These are phyloP conservation scores for Closterium sp. DNA, from an alignment of 139 green algal species.

Conservation along the genomic window DNA sequence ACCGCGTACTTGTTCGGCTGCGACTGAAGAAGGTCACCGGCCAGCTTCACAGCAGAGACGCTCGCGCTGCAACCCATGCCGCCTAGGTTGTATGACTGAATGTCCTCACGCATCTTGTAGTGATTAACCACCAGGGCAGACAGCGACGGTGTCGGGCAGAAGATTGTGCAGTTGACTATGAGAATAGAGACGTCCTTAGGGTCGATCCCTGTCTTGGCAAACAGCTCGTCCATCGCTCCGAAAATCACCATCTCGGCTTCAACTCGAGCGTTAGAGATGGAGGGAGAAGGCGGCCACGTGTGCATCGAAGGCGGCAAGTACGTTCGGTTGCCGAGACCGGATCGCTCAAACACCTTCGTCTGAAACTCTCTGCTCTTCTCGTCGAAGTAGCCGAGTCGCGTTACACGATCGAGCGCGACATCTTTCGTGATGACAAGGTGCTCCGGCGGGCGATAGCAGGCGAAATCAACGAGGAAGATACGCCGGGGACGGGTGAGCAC, in stretches of 20 bases:
- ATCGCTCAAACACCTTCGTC: conserved; percentile 80
- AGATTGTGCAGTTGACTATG: conserved; percentile 95
- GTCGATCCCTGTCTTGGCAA: conserved; percentile 61
- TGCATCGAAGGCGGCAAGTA: conserved; percentile 79
- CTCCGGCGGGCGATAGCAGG: conserved; percentile 52
- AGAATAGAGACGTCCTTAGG: conserved; percentile 86
- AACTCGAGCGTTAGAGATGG: conserved; percentile 75
- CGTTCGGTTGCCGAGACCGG: conserved; percentile 86
- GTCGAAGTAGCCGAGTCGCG: conserved; percentile 39
- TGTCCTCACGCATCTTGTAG: conserved; percentile 88
- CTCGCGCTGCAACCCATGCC: conserved; percentile 83
- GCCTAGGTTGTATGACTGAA: conserved; percentile 89
- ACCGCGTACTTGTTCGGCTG: conserved; percentile 57
- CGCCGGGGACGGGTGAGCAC: conserved; percentile 52
- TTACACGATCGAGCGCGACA: conserved; percentile 1
- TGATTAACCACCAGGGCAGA: conserved; percentile 94
- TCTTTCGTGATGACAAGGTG: conserved; percentile 6
- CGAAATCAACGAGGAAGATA: conserved; percentile 91
- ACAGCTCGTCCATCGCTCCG: conserved; percentile 45
- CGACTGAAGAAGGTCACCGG: conserved; percentile 75
- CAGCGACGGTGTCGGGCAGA: conserved; percentile 93
- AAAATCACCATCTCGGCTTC: conserved; percentile 88
- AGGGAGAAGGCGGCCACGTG: conserved; percentile 35
- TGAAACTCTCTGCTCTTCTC: conserved; percentile 83
- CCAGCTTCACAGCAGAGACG: conserved; percentile 78